Evolutionary conservation across 2,329 filamentous ascomycete genomes (phyloP), one percentile per base, ranked within the genome.

Genomic region (Talaromyces marneffei): DNA sequence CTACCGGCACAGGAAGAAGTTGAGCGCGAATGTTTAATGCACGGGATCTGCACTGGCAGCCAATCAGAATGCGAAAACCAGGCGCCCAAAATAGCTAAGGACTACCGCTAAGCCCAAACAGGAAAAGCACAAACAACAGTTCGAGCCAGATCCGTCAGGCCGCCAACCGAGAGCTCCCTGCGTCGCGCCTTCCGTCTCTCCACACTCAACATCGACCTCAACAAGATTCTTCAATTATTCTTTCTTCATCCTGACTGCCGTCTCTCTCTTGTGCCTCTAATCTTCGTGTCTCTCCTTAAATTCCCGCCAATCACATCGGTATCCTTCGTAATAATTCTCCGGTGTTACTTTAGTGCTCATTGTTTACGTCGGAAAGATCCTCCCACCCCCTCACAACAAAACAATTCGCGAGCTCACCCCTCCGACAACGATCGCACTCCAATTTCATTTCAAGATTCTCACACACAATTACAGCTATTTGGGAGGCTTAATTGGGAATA

Each of bases 91-190:
- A 31, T 37, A 42, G 39, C 14, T 50, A 31, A 44, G 56, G 7
- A 9, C 8, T 7, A 3, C 7, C 40, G 31, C 56, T 50, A 59
- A 29, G 8, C 40, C 29, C 7, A 12, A 25, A 20, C 20, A 35
- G 33, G 57, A 42, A 40, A 39, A 27, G 57, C 23, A 29, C 23
- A 29, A 50, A 37, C 39, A 16, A 29, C 37, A 14, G 52, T 29
- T 55, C 8, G 23, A 42, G 57, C 57, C 57, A 52, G 57, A 53
- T 59, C 18, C 35, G 7, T 59, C 57, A 59, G 57, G 58, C 58
- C 29, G 23, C 2, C 37, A 48, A 54, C 42, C 56, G 27, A 37
- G 42, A 23, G n/a, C 31, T 39, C 46, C 57, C 58, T 60, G 58
- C 50, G 52, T 48, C 44, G 46, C 25, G 31, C 46, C 20, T 40